Base-by-base conservation (phyloP, 2,329 filamentous ascomycete genomes). In the Coniochaeta prunicola region DNA sequence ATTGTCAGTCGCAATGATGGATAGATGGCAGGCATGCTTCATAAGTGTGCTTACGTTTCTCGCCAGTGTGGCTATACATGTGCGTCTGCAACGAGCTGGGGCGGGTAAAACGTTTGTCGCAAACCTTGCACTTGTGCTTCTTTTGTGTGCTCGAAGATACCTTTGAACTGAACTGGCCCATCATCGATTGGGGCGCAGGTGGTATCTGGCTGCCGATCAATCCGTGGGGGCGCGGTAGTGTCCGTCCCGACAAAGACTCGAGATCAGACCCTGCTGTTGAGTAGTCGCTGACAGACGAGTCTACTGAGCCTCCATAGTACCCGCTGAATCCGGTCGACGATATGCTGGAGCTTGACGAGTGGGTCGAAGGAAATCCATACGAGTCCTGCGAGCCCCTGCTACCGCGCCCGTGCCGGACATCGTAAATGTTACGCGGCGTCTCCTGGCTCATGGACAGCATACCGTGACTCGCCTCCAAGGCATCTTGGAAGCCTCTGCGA, bases 61-160 rank as follows among this genome's bases (percentile, higher is more conserved):
- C 93, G 71, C 93, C 93, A 59, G 93, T 97, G 71, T 97, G 93
- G 75, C 92, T 96, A 77, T 97, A 97, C 90, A 97, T 97, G 72
- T 97, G 93, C 33, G 93, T 97, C 72, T 97, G 93, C 40, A 97
- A 75, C 15, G 93, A 97, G 70, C 92, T 96, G 1, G 93, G 93
- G 58, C 93, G 85, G 2, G 93, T 97, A 73, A 97, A 97, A 48
- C 93, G 87, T 82, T 97, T 97, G 75, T 97, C 93, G 79, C 93
- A 97, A 61, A 97, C 90, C 77, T 96, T 97, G 84, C 93, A 97
- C 80, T 97, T 97, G 79, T 97, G 94, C 81, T 97, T 97, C 86
- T 97, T 97, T 72, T 97, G 92, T 10, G 93, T 94, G 76, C 91
- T 96, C 19, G 91, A 92, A 0, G 92, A 92, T 57, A 97, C 88